A percentile compares a stretch with the other conserved stretches of the same genome.
phyloP scores from a whole-genome alignment of 2,329 filamentous ascomycete species.

The Aspergillus tamarii region DNA sequence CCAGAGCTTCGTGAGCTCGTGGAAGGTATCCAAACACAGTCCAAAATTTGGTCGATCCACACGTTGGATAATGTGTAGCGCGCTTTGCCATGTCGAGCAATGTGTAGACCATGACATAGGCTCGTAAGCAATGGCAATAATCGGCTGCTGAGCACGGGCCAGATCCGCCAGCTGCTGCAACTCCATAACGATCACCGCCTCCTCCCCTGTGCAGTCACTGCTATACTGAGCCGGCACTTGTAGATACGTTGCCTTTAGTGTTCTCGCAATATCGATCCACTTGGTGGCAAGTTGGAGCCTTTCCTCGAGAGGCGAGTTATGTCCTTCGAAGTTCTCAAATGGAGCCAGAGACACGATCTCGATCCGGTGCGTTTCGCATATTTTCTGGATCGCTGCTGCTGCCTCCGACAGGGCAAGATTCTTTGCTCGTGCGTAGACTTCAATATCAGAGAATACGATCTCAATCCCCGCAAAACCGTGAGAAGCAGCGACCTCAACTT shows the following conservation, averaged over 20 bases:
- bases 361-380: slow-evolving; percentile 25
- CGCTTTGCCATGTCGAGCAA: slow-evolving; percentile 38
- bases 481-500: slow-evolving; percentile 31
- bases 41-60: slow-evolving; percentile 42
- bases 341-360: slow-evolving; percentile 35
- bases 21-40: slow-evolving; percentile 43
- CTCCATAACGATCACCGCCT: slow-evolving; percentile 32
- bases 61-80: slow-evolving; percentile 28
- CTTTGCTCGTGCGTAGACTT: slow-evolving; percentile 23
- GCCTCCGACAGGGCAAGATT: slow-evolving; percentile 22
- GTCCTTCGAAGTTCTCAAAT: slow-evolving; percentile 44
- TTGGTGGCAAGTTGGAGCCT: slow-evolving; percentile 32
- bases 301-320: slow-evolving; percentile 26
- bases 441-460: slow-evolving; percentile 36
- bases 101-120: slow-evolving; percentile 37
- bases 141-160: slow-evolving; percentile 22
- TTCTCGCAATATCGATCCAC: slow-evolving; percentile 36
- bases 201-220: slow-evolving; percentile 28
- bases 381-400: slow-evolving; percentile 21
- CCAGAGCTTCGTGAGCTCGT: slow-evolving; percentile 38
- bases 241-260: slow-evolving; percentile 31
- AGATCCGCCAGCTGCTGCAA: slow-evolving; percentile 36
- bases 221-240: slow-evolving; percentile 38
- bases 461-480: slow-evolving; percentile 35
- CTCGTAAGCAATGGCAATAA: slow-evolving; percentile 41